Conservation (phyloP, 345 rosid genomes). For the Eutrema japonicum region DNA sequence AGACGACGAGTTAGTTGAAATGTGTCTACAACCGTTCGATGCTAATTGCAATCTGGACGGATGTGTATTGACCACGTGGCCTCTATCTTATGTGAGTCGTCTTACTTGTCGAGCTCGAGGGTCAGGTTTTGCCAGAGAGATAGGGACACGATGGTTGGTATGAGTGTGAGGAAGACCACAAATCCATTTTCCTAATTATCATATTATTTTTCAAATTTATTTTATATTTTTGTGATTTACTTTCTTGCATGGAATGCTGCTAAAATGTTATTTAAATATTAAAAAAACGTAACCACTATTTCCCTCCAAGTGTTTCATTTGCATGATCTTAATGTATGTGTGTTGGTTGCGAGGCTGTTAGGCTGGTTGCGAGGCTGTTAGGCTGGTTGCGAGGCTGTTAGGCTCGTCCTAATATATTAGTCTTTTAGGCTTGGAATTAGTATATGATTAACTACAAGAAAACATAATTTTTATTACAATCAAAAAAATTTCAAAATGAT, state of each 20-base stretch:
- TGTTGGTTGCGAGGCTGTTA: no score
- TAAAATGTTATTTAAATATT: background rate
- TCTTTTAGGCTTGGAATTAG: no score
- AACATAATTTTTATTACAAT: no score
- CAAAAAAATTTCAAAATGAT: no score
- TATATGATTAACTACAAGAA: slow-evolving; percentile 4
- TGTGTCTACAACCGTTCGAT: slow-evolving; percentile 38
- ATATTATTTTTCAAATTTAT: background rate
- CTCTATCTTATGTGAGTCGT: background rate
- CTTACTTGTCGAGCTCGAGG: slow-evolving; percentile 36
- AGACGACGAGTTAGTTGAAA: slow-evolving; percentile 39
- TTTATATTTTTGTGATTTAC: background rate
- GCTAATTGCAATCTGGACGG: slow-evolving; percentile 28
- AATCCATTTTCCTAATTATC: background rate
- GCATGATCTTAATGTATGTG: background rate
- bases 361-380: no score
- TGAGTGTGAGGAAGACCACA: slow-evolving; percentile 29
- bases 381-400: no score
- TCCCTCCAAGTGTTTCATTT: background rate
- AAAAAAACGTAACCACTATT: background rate
- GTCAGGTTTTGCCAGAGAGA: slow-evolving; percentile 24
- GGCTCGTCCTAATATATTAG: no score
- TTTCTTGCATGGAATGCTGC: slow-evolving; percentile 15
- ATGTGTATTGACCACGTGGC: slow-evolving; percentile 21
- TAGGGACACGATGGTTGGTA: slow-evolving; percentile 34